Evolutionary conservation across 2,329 filamentous ascomycete genomes (phyloP), one percentile per base, ranked within the genome.

Genomic region (Fragosphaeria purpurea): DNA sequence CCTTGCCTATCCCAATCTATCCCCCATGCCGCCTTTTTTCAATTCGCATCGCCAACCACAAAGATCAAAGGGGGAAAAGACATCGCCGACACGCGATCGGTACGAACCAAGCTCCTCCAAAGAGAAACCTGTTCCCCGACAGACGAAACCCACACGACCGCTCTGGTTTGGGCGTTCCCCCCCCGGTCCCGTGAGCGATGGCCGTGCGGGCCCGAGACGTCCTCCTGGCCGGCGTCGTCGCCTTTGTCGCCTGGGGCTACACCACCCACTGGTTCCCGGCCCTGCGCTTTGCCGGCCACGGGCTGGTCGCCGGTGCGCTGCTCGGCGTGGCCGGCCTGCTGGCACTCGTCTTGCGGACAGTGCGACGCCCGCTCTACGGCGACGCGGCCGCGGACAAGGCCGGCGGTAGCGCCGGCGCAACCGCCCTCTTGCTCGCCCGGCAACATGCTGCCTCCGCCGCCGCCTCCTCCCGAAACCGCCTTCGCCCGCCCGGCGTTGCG

Each of bases 221-320:
- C 67, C 75, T 80, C 65, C 67, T 86, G 67, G 81, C 82, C 65
- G 77, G 76, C 66, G 66, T 85, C 65, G 81, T 76, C 66, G 77
- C 75, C 66, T 88, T 95, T 68, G 73, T 96, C 65, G 84, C 88
- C 64, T 97, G 91, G 91, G 86, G 87, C 55, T 84, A 90, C 65
- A 77, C 85, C 53, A 83, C 88, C 58, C 83, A 86, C 70, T 94
- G 86, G 83, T 74, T 89, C 60, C 89, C 91, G 34, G 71, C 82
- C 53, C 73, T 97, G 58, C 88, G 88, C 65, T 95, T 86, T 77
- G 75, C 87, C 41, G 87, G 86, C 60, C 86, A 95, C 67, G 88
- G 90, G 59, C 88, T 97, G 65, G 71, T 85, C 57, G 69, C 78
- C 57, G 91, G 93, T 57, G 70, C 76, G 56, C 59, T 84, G 55